Evolutionary conservation across 2,329 filamentous ascomycete genomes (phyloP), one percentile per base, ranked within the genome.

Genomic region (Pyricularia pennisetigena): DNA sequence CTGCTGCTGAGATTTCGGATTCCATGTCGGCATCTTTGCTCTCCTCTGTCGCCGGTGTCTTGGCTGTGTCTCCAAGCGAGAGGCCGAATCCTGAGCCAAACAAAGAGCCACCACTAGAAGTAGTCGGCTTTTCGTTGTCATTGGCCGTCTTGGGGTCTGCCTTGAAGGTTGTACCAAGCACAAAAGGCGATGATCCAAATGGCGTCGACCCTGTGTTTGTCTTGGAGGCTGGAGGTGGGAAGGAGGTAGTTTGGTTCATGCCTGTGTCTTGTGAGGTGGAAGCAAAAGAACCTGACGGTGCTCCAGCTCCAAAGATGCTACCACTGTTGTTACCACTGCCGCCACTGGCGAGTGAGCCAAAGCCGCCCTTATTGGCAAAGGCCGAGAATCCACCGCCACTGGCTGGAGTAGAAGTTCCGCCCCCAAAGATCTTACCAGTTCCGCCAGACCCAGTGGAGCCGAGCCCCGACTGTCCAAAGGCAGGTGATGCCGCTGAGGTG

Each of bases 81-180:
- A 84, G 83, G 7, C 83, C 81, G 75, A 92, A 91, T 10, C 79
- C 83, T 67, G 79, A 80, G n/a, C 86, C 85, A 73, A 92, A 91
- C 71, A 90, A 82, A 5, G 82, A 81, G 14, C 80, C 80, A n/a
- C 78, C 76, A 24, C 75, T 72, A n/a, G 76, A 76, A 9, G 68
- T 26, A 9, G 69, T 24, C 20, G 83, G 79, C 70, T 84, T 85
- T 9, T 84, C 81, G 49, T 82, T 78, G 69, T 89, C 86, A 28
- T 90, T 84, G 69, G 86, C 87, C 0, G 85, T 82, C 63, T 83
- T 82, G 6, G 85, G 83, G 71, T 91, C 89, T 9, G 83, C 82
- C 73, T 88, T 87, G 78, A 92, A 93, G 1, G 86, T 88, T 32
- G 86, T 88, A 57, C 85, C 84, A 20, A 92, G 80, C 72, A 90